Evolutionary conservation across 495 filamentous ascomycete genomes (phyloP), one percentile per base, ranked within the genome.

Genomic region (Parachaetomium inaequale): DNA sequence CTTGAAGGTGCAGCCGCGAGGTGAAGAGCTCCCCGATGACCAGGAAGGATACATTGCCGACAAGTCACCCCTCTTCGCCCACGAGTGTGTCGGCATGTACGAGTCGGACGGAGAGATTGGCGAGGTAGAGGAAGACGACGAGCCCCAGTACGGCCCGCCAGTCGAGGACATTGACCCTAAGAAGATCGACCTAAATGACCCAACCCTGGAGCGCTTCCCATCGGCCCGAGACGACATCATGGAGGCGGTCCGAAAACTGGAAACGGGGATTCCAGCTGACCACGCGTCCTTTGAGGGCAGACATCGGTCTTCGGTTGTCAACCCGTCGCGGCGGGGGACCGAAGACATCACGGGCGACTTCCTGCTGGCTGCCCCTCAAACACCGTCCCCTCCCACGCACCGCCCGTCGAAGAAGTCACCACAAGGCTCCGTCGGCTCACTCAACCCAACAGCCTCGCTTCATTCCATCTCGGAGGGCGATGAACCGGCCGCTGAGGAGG

Each of bases 131-230:
- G 66, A 63, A 21, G 62, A 66, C 36, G 52, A 64, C 2, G 54
- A 42, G 15, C 45, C 34, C 15, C 54, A 32, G 31, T 43, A 54
- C 19, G 50, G 40, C 7, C 10, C 25, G 2, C 1, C 10, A 1
- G 2, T 12, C 46, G 36, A 45, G 7, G 66, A 67, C 8, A 28
- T 61, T 32, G 68, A 68, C 25, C 23, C 52, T 1, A 64, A 70
- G 11, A 55, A 72, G 38, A 49, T 73, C 25, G 79, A 84, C 60
- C 61, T 76, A 28, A 75, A 82, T 50, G 78, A 85, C 64, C 82
- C 80, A n/a, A 73, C 72, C 0, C 50, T 85, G 31, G 81, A 82
- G 60, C 68, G 58, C 7, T 83, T 85, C 68, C 82, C 82, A 1
- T 79, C 75, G 3, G 74, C 78, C 58, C 73, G 79, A 7, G 68